Conservation (phyloP, 305 asterid species). For the Solanum chacoense region DNA sequence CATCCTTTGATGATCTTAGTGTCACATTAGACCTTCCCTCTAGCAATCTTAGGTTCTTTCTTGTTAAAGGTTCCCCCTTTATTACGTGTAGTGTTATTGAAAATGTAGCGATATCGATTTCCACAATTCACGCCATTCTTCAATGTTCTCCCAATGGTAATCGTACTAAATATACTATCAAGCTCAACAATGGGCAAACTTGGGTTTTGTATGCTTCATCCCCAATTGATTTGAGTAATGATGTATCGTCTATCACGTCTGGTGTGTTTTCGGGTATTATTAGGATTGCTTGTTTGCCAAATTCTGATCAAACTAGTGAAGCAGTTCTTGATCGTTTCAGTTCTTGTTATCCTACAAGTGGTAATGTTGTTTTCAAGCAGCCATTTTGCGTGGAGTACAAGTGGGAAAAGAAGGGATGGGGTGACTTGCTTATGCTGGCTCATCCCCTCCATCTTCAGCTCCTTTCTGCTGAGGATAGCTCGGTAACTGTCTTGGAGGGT, state of each 20-base stretch:
- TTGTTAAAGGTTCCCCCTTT: slow-evolving; percentile 7
- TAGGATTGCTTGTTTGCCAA: slow-evolving; percentile 10
- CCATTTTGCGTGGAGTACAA: slow-evolving; percentile 10
- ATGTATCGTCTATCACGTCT: background rate
- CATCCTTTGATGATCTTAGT: slow-evolving; percentile 6
- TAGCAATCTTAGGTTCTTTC: slow-evolving; percentile 4
- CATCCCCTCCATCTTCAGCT: slow-evolving; percentile 12
- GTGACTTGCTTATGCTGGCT: slow-evolving; percentile 14
- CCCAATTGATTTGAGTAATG: slow-evolving; percentile 5
- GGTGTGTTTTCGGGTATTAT: background rate
- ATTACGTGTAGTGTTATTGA: background rate
- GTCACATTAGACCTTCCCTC: slow-evolving; percentile 14
- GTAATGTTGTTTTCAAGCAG: background rate
- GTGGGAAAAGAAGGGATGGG: slow-evolving; percentile 15
- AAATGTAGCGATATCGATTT: background rate
- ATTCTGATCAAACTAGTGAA: background rate
- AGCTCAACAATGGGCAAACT: slow-evolving; percentile 3
- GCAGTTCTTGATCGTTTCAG: slow-evolving; percentile 4
- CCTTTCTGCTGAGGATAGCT: background rate
- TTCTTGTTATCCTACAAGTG: slow-evolving; percentile 6
- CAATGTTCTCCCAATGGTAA: background rate
- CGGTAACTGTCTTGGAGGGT: background rate
- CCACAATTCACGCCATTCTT: slow-evolving; percentile 14
- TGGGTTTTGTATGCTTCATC: slow-evolving; percentile 10
- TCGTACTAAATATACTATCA: background rate